Base-by-base conservation (phyloP, 2,329 filamentous ascomycete species). In the Erysiphe pulchra region DNA sequence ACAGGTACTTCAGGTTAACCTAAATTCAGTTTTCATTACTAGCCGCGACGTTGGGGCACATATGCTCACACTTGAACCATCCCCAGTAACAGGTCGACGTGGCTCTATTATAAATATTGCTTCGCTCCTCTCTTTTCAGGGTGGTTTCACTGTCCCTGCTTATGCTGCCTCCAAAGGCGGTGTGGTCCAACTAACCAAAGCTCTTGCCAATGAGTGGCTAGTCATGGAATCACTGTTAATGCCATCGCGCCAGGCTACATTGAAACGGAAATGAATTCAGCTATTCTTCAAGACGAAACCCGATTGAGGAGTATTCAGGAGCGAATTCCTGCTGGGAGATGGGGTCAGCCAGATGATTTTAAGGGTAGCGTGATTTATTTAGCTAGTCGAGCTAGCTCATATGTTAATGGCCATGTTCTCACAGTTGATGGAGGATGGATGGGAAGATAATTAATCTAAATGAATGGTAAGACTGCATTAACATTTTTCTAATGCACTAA, bases 341-440 rank as follows among this genome's bases (percentile, higher is more conserved):
- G 85, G 84, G 85, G 83, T 0, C 67, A 60, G 11, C 79, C 84
- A 0, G 83, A 92, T 24, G 86, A 94, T 55, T 92, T 93, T 60
- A 86, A 86, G 65, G 85, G 84, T 0, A 76, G 73, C 0, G 70
- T 78, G 0, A 77, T 92, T 28, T 92, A 75, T 55, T 62, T 93
- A 50, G 81, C 81, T 1, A 79, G 80, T 55, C 69, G 64, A 57
- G 80, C 77, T n/a, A 82, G 80, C 57, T 72, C 66, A 10, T 92
- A 92, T 63, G 77, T 92, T 34, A 83, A 71, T 52, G 85, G 85
- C 0, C 81, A 92, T 61, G 66, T 84, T 5, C 57, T 93, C 53
- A 77, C 80, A 24, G 81, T 93, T 42, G 86, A 93, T 61, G 85
- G 85, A 8, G 85, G 85, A 11, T 93, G 83, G 84, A 92, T 92